Conservation (phyloP, 768 basidiomycete genomes). For the Calocybe indica region DNA sequence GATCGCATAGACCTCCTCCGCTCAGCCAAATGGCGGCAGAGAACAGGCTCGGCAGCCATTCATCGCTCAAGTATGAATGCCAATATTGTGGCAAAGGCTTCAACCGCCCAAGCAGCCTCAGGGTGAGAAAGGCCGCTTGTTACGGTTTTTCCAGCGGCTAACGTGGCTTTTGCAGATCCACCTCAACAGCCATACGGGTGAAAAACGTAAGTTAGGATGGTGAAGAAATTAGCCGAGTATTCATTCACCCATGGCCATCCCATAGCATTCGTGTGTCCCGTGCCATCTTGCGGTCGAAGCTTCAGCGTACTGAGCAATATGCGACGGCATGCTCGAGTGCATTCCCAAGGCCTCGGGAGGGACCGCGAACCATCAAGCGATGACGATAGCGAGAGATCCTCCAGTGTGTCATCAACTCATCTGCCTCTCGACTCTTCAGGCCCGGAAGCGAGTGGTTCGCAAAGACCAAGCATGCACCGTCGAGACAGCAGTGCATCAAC, state of each 20-base stretch:
- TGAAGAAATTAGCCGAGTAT: background rate
- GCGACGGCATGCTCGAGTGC: constrained; percentile 79
- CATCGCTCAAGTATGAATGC: constrained; percentile 62
- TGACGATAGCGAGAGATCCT: constrained; percentile 33
- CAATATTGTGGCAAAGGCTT: constrained; percentile 76
- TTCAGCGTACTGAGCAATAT: constrained; percentile 89
- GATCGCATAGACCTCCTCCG: background rate
- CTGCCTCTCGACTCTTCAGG: constrained; percentile 15
- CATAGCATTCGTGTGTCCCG: constrained; percentile 70
- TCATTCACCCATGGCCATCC: constrained; percentile 6
- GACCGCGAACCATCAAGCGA: constrained; percentile 36
- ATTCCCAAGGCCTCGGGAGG: constrained; percentile 29
- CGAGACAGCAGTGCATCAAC: constrained; percentile 34
- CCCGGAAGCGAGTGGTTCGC: background rate
- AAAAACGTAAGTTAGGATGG: constrained; percentile 58
- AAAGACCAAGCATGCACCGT: constrained; percentile 21
- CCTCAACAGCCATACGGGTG: constrained; percentile 79
- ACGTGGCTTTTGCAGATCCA: constrained; percentile 51
- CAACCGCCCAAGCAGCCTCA: constrained; percentile 78
- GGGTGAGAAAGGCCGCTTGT: constrained; percentile 34
- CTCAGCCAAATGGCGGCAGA: constrained; percentile 2
- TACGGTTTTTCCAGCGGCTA: constrained; percentile 4
- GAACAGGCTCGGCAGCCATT: background rate
- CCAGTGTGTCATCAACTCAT: background rate
- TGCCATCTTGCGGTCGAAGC: constrained; percentile 69